Evolutionary conservation across 495 filamentous ascomycete genomes (phyloP).

Genomic region (Achaetomiella virescens): DNA sequence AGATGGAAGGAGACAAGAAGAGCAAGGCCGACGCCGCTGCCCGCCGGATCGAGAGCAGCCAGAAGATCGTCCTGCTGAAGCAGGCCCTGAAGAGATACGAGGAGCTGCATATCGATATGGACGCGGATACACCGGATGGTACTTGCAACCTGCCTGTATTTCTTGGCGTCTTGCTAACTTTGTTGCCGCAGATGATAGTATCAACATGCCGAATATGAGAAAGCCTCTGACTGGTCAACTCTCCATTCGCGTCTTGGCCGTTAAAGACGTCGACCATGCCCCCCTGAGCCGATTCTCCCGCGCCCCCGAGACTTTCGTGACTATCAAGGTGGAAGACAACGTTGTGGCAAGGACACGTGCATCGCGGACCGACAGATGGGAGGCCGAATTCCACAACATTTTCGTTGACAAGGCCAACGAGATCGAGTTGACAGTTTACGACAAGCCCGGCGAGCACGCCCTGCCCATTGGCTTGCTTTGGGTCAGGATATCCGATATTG

Average conservation of each 20-base stretch:
- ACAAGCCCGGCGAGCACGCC: slow-evolving; percentile 83
- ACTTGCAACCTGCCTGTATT: slow-evolving; percentile 10
- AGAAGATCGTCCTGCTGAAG: slow-evolving; percentile 94
- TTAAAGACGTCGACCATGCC: slow-evolving; percentile 93
- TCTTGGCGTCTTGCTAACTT: slow-evolving; percentile 21
- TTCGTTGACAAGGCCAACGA: slow-evolving; percentile 98
- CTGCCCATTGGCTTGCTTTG: slow-evolving; percentile 93
- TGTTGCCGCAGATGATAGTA: slow-evolving; percentile 71
- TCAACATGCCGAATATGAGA: slow-evolving; percentile 88
- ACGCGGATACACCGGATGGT: slow-evolving; percentile 83
- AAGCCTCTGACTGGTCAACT: slow-evolving; percentile 90
- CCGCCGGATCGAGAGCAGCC: slow-evolving; percentile 84
- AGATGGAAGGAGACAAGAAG: slow-evolving; percentile 96
- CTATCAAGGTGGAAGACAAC: slow-evolving; percentile 92
- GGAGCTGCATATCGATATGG: slow-evolving; percentile 94
- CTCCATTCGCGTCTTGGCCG: slow-evolving; percentile 74
- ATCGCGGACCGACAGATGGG: slow-evolving; percentile 82
- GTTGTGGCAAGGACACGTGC: slow-evolving; percentile 83
- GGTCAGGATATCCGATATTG: slow-evolving; percentile 95
- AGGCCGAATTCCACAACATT: slow-evolving; percentile 81
- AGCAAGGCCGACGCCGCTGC: slow-evolving; percentile 88
- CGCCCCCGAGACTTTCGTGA: slow-evolving; percentile 88
- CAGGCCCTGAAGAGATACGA: slow-evolving; percentile 96
- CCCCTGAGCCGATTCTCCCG: slow-evolving; percentile 78
- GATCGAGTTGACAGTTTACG: slow-evolving; percentile 94